Base-by-base conservation (phyloP, 805 yeast genomes). In the Kodamaea sagamina region DNA sequence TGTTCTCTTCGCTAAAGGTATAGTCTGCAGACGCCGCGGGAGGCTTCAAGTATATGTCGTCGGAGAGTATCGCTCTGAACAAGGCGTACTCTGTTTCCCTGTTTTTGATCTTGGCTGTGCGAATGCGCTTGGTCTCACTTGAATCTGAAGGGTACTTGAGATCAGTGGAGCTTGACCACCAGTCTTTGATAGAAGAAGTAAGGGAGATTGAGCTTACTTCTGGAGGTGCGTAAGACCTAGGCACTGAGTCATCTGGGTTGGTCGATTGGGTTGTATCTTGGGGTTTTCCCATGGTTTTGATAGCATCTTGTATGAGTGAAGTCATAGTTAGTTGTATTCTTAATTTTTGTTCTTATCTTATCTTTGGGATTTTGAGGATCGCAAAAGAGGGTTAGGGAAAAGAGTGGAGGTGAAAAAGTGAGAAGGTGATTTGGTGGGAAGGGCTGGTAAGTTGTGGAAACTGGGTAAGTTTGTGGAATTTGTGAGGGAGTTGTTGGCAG, bases 111-210 rank as follows among this genome's bases (percentile, higher is more conserved):
- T 60, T 47, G 3, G 70, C 68, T 15, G 43, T 15, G 40, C 48
- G 17, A 24, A 27, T 26, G 25, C 26, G 26, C 13, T 40, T 34
- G 24, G 15, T 36, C 5, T 32, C 32, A 6, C 18, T 12, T 12
- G 17, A 12, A 36, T 43, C 54, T 28, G 44, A 59, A 46, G 45
- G 52, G 47, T 34, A 48, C 38, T 53, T 53, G 36, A 63, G 48
- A 11, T 53, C 49, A 4, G 61, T 44, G 4, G 66, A 52, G 11
- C 60, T 52, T 6, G 46, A 24, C 73, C 74, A 68, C 75, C 75
- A 70, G 50, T 70, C 74, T 12, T 49, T 43, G 16, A 66, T 42
- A 2, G 72, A 67, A 24, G 51, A 47, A 13, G 37, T 18, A 9
- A 64, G 28, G 0, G 65, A 44, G 10, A 66, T 58, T 5, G 72